Conservation (phyloP, 2,329 filamentous ascomycete species). For the Biscogniauxia mediterranea region DNA sequence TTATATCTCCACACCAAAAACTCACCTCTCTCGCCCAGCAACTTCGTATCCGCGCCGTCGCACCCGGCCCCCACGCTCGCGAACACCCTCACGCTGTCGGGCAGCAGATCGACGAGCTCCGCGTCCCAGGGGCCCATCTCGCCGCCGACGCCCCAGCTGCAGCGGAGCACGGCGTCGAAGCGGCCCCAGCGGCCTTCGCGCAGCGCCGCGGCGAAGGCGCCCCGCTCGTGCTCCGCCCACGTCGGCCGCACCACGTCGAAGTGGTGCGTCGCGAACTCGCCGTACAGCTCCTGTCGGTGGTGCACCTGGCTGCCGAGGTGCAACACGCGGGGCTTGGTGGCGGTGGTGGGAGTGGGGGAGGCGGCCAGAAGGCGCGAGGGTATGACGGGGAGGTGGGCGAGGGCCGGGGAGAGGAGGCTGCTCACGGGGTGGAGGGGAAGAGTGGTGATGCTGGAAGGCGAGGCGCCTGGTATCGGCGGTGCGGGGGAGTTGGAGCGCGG, state of each 20-base stretch:
- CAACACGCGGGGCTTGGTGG: constrained; percentile 57
- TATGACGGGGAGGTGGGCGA: constrained; percentile 25
- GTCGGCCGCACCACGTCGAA: constrained; percentile 54
- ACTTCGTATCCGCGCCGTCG: constrained; percentile 60
- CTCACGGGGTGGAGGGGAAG: constrained; percentile 26
- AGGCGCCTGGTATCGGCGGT: constrained; percentile 13
- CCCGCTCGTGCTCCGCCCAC: constrained; percentile 48
- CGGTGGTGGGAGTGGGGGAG: constrained; percentile 17
- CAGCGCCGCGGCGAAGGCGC: constrained; percentile 49
- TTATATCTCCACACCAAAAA: background rate
- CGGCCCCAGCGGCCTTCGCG: constrained; percentile 53
- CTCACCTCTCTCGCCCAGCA: constrained; percentile 59
- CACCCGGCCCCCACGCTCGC: constrained; percentile 61
- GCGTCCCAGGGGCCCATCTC: constrained; percentile 63
- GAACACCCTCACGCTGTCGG: constrained; percentile 53
- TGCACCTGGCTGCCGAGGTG: constrained; percentile 67
- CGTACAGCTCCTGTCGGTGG: constrained; percentile 49
- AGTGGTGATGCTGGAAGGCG: background rate
- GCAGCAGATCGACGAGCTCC: constrained; percentile 56
- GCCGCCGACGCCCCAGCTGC: constrained; percentile 63
- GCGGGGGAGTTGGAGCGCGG: constrained; percentile 44
- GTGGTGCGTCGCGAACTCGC: constrained; percentile 37
- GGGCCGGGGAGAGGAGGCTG: constrained; percentile 17
- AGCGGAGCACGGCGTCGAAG: constrained; percentile 52
- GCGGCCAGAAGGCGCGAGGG: constrained; percentile 16